Percentiles rank a stretch among this genome's conserved stretches.
Evolutionary conservation across 2,329 filamentous ascomycete species (phyloP).

Genomic region (Clonostachys byssicola): DNA sequence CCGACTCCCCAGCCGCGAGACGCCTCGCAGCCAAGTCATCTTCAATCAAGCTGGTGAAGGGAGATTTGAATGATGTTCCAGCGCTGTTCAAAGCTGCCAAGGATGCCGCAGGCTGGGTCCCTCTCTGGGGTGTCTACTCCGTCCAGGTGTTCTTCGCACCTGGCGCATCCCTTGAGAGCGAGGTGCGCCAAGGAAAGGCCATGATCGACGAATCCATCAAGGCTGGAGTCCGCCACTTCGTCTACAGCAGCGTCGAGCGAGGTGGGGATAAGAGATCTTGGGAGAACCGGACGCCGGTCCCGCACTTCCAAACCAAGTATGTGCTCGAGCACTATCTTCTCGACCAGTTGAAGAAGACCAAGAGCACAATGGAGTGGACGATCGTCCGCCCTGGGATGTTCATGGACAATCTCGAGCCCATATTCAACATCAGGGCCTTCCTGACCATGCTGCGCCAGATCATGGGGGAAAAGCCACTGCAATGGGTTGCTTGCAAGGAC

Average conservation of each 20-base stretch:
- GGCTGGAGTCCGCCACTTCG: conserved; percentile 47
- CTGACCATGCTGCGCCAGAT: conserved; percentile 8
- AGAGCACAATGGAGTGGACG: conserved; percentile 44
- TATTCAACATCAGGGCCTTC: conserved; percentile 21
- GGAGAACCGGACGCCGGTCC: conserved; percentile 43
- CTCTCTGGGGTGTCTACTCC: background rate
- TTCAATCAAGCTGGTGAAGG: background rate
- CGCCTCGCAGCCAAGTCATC: background rate
- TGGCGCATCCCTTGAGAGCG: background rate
- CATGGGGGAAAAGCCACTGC: conserved; percentile 11
- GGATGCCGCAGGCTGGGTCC: background rate
- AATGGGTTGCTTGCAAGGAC: conserved; percentile 29
- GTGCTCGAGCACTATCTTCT: conserved; percentile 52
- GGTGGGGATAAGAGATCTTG: conserved; percentile 41
- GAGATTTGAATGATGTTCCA: background rate
- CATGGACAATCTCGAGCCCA: conserved; percentile 40
- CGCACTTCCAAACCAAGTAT: conserved; percentile 54
- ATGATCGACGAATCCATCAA: conserved; percentile 48
- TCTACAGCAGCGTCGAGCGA: conserved; percentile 57
- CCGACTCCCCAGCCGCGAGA: background rate
- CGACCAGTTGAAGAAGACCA: conserved; percentile 23
- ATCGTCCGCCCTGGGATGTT: conserved; percentile 56
- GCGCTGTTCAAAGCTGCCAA: background rate
- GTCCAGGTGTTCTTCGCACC: background rate
- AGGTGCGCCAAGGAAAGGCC: conserved; percentile 41